phyloP scores from a whole-genome alignment of 73 alveolate genomes.

The Paraurostyla sp. region DNA sequence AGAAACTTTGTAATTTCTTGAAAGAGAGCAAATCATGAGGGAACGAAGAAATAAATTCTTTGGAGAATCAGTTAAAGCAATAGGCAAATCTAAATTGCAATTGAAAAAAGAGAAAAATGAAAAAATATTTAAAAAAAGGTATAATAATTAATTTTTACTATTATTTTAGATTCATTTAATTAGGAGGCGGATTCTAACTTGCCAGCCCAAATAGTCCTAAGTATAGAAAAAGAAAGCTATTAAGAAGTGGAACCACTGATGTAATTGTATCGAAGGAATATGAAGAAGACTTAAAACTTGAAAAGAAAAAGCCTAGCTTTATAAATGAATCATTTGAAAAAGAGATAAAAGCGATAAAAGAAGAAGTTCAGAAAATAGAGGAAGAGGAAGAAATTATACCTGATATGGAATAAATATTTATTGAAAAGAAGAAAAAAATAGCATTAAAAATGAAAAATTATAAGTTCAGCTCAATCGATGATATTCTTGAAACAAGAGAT shows the following conservation, averaged over 20 bases:
- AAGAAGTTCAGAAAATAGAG: neutral
- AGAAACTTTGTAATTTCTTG: slow-evolving; percentile 1
- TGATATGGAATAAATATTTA: slow-evolving; percentile 22
- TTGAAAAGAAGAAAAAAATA: slow-evolving; percentile 9
- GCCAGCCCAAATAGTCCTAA: neutral
- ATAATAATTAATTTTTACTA: no score
- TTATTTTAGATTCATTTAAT: neutral
- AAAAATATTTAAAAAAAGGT: neutral
- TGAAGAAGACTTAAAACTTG: neutral
- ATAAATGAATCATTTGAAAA: neutral
- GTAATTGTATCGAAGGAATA: no score
- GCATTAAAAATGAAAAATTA: neutral
- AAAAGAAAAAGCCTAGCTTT: neutral
- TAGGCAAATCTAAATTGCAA: slow-evolving; percentile 13
- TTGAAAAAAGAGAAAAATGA: slow-evolving; percentile 19
- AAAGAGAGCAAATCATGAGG: neutral
- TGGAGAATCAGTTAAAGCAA: neutral
- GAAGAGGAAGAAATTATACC: slow-evolving; percentile 49
- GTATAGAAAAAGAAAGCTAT: neutral
- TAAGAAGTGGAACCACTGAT: slow-evolving; percentile 40
- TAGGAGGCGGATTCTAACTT: slow-evolving; percentile 33
- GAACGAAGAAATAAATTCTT: slow-evolving; percentile 16
- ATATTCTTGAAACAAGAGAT: slow-evolving; percentile 14
- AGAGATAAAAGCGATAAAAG: neutral
- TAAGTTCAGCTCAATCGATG: slow-evolving; percentile 39